Percentiles rank a stretch among this genome's conserved stretches.
Conservation (phyloP, 2,329 filamentous ascomycete species). For the Colletotrichum sp. region DNA sequence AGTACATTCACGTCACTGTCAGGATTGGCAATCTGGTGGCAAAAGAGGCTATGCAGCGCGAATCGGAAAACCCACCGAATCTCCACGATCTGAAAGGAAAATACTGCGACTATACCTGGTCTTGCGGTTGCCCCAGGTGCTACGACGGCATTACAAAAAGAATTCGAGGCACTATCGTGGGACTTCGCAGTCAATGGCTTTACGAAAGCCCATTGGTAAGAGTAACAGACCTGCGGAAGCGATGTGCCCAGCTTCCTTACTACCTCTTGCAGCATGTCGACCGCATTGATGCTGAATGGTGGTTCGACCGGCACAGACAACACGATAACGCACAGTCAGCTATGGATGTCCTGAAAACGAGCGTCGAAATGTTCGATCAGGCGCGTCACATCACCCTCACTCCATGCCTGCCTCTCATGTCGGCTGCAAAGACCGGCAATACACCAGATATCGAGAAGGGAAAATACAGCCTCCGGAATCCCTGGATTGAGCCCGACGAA, state of each 20-base stretch:
- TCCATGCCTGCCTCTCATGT: fast-evolving
- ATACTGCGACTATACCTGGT: no score
- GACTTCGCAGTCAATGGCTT: background rate
- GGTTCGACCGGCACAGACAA: background rate
- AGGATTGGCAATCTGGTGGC: background rate
- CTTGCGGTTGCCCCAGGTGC: no score
- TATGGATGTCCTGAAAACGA: fast-evolving
- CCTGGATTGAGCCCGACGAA: fast-evolving
- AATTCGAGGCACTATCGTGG: no score
- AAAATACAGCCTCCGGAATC: background rate
- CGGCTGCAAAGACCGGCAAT: background rate
- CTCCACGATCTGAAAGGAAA: no score
- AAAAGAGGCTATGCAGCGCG: fast-evolving
- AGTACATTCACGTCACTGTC: background rate
- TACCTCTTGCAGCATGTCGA: fast-evolving
- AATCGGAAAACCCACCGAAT: no score
- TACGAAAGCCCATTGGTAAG: background rate
- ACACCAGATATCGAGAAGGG: background rate
- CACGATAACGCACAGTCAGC: background rate
- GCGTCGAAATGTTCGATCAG: background rate
- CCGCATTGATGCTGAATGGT: background rate
- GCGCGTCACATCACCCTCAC: background rate
- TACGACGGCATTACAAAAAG: fast-evolving
- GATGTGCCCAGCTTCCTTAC: fast-evolving
- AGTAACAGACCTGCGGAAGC: fast-evolving